Evolutionary conservation across 2,329 filamentous ascomycete species (phyloP).

Genomic region (Xylaria sp.): DNA sequence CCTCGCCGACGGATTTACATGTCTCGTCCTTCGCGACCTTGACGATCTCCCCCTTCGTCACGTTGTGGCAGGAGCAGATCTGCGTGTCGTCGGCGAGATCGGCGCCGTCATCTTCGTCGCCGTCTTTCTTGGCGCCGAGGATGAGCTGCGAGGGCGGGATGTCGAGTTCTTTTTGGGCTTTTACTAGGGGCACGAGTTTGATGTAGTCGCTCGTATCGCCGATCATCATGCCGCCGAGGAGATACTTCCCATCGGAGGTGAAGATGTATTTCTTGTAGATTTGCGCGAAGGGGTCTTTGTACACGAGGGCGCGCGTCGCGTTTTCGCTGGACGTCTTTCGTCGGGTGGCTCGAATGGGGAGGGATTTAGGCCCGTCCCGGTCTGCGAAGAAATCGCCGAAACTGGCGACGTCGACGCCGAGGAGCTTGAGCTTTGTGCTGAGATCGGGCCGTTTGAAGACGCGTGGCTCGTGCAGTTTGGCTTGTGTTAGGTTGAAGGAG

Average conservation of each 20-base stretch:
- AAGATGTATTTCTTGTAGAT: constrained; percentile 95
- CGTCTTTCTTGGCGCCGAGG: constrained; percentile 67
- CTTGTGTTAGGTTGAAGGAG: constrained; percentile 84
- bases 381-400: constrained; percentile 95
- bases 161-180: constrained; percentile 73
- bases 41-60: constrained; percentile 76
- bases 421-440: constrained; percentile 84
- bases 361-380: constrained; percentile 68
- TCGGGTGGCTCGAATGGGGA: constrained; percentile 56
- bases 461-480: constrained; percentile 62
- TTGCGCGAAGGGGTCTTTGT: constrained; percentile 80
- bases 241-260: constrained; percentile 80
- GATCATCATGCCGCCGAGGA: constrained; percentile 97
- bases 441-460: constrained; percentile 77
- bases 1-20: constrained; percentile 74
- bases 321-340: constrained; percentile 41
- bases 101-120: constrained; percentile 68
- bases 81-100: constrained; percentile 82
- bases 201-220: constrained; percentile 87
- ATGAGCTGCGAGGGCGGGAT: constrained; percentile 78
- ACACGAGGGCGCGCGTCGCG: constrained; percentile 64
- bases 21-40: constrained; percentile 67
- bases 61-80: constrained; percentile 90
- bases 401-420: constrained; percentile 86
- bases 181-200: constrained; percentile 82